These are phyloP conservation scores for Phyllachora maydis DNA, from an alignment of 2,329 filamentous ascomycete species.

Conservation along the genomic window DNA sequence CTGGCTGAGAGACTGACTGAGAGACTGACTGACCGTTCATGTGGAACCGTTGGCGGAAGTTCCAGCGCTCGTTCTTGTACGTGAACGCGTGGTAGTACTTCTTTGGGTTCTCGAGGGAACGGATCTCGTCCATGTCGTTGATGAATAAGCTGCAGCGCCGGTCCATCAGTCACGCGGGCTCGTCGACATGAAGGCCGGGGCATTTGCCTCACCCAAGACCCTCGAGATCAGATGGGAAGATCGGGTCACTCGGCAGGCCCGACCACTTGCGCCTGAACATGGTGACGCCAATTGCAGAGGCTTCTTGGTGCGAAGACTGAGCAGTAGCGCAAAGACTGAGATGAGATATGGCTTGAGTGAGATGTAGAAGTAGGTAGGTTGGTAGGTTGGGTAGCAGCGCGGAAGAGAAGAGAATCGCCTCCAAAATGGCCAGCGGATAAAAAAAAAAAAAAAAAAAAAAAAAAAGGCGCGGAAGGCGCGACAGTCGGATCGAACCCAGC, in stretches of 20 bases:
- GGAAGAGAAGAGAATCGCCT: too few species aligned
- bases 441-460: too few species aligned
- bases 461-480: too few species aligned
- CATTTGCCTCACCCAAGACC: constrained; percentile 43
- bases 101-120: constrained; percentile 44
- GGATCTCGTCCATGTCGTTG: constrained; percentile 55
- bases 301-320: too few species aligned
- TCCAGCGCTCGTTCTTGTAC: constrained; percentile 55
- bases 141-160: constrained; percentile 52
- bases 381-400: too few species aligned
- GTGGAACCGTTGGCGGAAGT: constrained; percentile 51
- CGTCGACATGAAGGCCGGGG: background rate
- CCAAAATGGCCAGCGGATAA: too few species aligned
- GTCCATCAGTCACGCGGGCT: constrained; percentile 1
- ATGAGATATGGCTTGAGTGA: too few species aligned
- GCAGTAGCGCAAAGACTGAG: too few species aligned
- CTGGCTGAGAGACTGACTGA: too few species aligned
- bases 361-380: too few species aligned
- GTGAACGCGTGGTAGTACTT: constrained; percentile 56
- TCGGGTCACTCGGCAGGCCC: constrained; percentile 48
- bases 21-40: constrained; percentile 55
- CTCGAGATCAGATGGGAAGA: constrained; percentile 43
- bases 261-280: constrained; percentile 62
- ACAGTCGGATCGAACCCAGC: too few species aligned
- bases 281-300: too few species aligned